phyloP scores from a whole-genome alignment of 768 basidiomycete species.

The Cystobasidium ongulense region DNA sequence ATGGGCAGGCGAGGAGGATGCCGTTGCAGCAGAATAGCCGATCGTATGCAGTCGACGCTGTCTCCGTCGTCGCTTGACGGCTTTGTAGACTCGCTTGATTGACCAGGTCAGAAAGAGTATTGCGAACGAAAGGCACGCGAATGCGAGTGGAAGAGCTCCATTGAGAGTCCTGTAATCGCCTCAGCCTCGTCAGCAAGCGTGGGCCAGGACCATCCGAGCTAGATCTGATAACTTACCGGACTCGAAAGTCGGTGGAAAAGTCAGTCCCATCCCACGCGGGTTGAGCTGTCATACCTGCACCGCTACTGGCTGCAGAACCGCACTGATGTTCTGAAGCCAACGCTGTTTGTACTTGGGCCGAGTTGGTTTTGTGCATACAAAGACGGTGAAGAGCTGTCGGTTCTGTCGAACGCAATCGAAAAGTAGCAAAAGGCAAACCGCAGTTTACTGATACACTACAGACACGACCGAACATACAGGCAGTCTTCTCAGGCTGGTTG shows the following conservation, averaged over 20 bases:
- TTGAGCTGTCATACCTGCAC: not conserved
- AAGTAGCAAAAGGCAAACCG: no score
- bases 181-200: not conserved
- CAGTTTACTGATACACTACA: no score
- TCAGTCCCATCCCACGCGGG: slow-evolving; percentile 23
- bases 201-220: not conserved
- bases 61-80: slow-evolving; percentile 6
- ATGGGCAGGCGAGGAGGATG: not conserved
- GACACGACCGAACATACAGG: no score
- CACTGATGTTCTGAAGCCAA: no score
- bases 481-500: no score
- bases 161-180: not conserved
- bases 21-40: not conserved
- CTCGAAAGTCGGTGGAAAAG: slow-evolving; percentile 7
- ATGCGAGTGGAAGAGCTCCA: slow-evolving; percentile 8
- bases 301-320: not conserved
- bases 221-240: slow-evolving; percentile 2
- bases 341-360: no score
- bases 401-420: no score
- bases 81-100: not conserved
- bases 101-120: slow-evolving; percentile 3
- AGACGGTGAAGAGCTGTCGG: no score
- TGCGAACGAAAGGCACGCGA: slow-evolving; percentile 4
- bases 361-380: no score
- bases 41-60: slow-evolving; percentile 14